A percentile compares a stretch with the other conserved stretches of the same genome.
phyloP scores from a whole-genome alignment of 768 basidiomycete genomes.

The Paxillus ammoniavirescens region DNA sequence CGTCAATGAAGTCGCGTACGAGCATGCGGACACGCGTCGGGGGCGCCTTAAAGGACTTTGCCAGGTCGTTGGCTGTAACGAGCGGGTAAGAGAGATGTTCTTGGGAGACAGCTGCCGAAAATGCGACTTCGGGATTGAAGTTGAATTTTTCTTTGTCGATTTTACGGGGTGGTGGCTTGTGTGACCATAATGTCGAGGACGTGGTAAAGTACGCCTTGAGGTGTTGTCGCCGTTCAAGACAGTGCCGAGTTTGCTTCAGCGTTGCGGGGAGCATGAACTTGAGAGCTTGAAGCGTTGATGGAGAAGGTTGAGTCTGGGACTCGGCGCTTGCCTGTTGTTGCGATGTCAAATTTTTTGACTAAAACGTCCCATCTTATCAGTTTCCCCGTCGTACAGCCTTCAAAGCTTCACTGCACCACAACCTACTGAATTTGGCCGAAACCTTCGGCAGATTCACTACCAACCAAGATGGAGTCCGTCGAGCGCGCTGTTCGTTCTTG shows the following conservation, averaged over 20 bases:
- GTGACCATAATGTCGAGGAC: conserved; percentile 12
- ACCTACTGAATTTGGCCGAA: background rate
- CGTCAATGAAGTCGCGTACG: conserved; percentile 94
- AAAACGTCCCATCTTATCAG: conserved; percentile 9
- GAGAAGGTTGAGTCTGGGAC: too few species aligned
- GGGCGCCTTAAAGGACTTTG: conserved; percentile 47
- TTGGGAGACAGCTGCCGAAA: conserved; percentile 45
- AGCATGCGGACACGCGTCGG: conserved; percentile 90
- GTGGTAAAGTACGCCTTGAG: conserved; percentile 27
- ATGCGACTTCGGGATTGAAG: conserved; percentile 64
- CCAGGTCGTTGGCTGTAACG: conserved; percentile 73
- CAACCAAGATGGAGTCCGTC: conserved; percentile 38
- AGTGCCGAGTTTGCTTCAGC: conserved; percentile 15
- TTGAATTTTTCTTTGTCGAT: conserved; percentile 62
- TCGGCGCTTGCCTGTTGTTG: background rate
- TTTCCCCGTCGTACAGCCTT: background rate
- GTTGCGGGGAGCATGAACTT: conserved; percentile 21
- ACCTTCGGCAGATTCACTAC: background rate
- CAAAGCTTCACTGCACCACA: background rate
- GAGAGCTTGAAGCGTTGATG: too few species aligned
- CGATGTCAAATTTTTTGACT: background rate
- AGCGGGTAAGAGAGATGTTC: conserved; percentile 49
- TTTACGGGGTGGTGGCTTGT: conserved; percentile 12
- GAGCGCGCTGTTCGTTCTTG: conserved; percentile 66
- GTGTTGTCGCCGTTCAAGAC: conserved; percentile 21